phyloP scores from a whole-genome alignment of 768 basidiomycete species.

The Amanita polypyramis region DNA sequence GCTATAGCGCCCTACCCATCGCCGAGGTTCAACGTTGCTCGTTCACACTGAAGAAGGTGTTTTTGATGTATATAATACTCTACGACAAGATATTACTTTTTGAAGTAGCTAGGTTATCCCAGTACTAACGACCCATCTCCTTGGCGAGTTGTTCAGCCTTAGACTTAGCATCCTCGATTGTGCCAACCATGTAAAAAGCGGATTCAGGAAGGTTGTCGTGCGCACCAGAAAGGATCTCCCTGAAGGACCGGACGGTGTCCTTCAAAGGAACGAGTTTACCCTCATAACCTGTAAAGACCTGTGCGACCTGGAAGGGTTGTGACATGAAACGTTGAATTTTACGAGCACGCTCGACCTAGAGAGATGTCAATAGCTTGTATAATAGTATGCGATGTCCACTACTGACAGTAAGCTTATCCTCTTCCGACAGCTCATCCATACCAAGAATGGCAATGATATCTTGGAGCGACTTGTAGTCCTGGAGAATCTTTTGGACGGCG shows the following conservation, averaged over 20 bases:
- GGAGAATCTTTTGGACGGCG: slow-evolving; percentile 93
- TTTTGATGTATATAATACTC: slow-evolving; percentile 5
- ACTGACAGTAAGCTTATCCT: slow-evolving; percentile 95
- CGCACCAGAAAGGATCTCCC: slow-evolving; percentile 86
- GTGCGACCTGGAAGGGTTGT: slow-evolving; percentile 99
- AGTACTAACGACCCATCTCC: slow-evolving; percentile 61
- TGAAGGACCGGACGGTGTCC: slow-evolving; percentile 95
- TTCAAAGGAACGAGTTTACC: slow-evolving; percentile 94
- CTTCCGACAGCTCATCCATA: slow-evolving; percentile 99
- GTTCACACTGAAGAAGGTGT: background rate
- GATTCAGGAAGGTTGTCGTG: slow-evolving; percentile 91
- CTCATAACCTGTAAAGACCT: slow-evolving; percentile 99
- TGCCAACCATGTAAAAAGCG: slow-evolving; percentile 98
- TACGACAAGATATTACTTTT: slow-evolving; percentile 6
- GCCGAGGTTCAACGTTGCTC: too few species aligned
- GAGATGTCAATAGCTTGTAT: background rate
- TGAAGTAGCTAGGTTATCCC: slow-evolving; percentile 4
- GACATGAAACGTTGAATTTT: slow-evolving; percentile 99
- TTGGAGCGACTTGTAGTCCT: slow-evolving; percentile 94
- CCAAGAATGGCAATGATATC: slow-evolving; percentile 99
- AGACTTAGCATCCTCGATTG: slow-evolving; percentile 91
- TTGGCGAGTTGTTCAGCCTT: slow-evolving; percentile 98
- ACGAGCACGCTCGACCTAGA: slow-evolving; percentile 89
- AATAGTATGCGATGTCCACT: background rate
- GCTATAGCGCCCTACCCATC: slow-evolving; percentile 40